Evolutionary conservation across 106 monocot species (phyloP), one percentile per base, ranked within the genome.

Genomic region (Posidonia australis): DNA sequence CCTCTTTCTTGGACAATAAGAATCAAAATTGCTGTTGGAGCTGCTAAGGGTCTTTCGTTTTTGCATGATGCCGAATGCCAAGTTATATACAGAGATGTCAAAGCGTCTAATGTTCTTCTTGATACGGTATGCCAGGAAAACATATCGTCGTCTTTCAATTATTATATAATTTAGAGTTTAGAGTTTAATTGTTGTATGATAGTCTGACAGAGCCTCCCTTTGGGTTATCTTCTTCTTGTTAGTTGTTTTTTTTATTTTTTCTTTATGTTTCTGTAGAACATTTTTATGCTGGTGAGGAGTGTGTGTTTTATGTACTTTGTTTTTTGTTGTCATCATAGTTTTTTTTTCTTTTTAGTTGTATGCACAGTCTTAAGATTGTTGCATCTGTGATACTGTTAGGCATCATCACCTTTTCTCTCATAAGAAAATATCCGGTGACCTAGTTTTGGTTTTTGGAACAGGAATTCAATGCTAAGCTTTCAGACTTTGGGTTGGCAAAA

Each of bases 401-500:
- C 19, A 19, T 16, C 18, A 19, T 7, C 16, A 4, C 5, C 18
- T 49, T 21, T 53, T n/a, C 21, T 53, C 7, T 36, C 36, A 36
- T 7, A 36, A 36, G 36, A 4, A 36, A 36, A 36, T 2, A 36
- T 7, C 3, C 25, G 1, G 13, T 2, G 17, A 14, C 12, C 45
- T 26, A 43, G 21, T 55, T 51, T 16, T 28, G 51, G 51, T 53
- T 32, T 10, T 20, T 26, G 31, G 24, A 73, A 43, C 74, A 92
- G 93, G 89, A 85, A 9, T 93, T 73, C 46, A 79, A 78, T 70
- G 70, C 79, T 5, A 93, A 93, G 43, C 81, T 93, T 66, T 89
- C 93, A 21, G 93, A 93, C 67, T 93, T 93, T 63, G 93, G 93
- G 18, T 71, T 93, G 73, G 93, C 89, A 48, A 93, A 93, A 82